Percentiles rank a stretch among this genome's conserved stretches.
Conservation (phyloP, 2,329 filamentous ascomycete species). For the Rutstroemia sp. region DNA sequence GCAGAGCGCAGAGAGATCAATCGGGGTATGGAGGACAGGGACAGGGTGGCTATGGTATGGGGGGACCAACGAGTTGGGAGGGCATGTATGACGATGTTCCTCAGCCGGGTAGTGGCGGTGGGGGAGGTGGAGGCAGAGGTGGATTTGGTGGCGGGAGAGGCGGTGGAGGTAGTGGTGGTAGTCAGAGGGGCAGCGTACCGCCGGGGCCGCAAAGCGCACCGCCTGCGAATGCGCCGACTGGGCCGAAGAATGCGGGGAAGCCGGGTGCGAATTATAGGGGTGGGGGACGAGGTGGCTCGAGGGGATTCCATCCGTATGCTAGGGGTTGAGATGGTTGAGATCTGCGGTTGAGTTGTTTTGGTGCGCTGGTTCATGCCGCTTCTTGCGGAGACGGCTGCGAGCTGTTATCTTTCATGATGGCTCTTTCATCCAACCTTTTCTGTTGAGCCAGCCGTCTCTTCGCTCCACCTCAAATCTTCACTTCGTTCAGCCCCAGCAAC, state of each 20-base stretch:
- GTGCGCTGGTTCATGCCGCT: too few species aligned
- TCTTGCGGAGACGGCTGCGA: too few species aligned
- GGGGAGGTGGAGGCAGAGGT: constrained; percentile 16
- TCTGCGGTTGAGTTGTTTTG: too few species aligned
- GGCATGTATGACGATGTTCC: constrained; percentile 97
- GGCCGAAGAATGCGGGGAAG: constrained; percentile 89
- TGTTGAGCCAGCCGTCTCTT: too few species aligned
- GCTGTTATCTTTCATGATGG: too few species aligned
- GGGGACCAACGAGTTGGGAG: constrained; percentile 79
- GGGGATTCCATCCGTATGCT: constrained; percentile 76
- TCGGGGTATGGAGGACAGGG: constrained; percentile 25
- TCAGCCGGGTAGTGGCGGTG: constrained; percentile 49
- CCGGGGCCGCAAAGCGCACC: constrained; percentile 42
- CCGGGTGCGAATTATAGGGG: constrained; percentile 91
- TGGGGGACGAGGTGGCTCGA: constrained; percentile 67
- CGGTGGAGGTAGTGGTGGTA: constrained; percentile 19
- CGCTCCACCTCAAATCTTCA: too few species aligned
- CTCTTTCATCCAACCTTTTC: too few species aligned
- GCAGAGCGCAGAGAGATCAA: constrained; percentile 34
- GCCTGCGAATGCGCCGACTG: constrained; percentile 82
- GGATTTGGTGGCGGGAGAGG: constrained; percentile 33
- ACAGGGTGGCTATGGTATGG: constrained; percentile 36
- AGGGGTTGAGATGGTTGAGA: constrained; percentile 15
- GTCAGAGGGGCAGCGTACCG: constrained; percentile 27
- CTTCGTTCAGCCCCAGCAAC: too few species aligned